Conservation (phyloP, 345 rosid species). For the Brassica nigra region DNA sequence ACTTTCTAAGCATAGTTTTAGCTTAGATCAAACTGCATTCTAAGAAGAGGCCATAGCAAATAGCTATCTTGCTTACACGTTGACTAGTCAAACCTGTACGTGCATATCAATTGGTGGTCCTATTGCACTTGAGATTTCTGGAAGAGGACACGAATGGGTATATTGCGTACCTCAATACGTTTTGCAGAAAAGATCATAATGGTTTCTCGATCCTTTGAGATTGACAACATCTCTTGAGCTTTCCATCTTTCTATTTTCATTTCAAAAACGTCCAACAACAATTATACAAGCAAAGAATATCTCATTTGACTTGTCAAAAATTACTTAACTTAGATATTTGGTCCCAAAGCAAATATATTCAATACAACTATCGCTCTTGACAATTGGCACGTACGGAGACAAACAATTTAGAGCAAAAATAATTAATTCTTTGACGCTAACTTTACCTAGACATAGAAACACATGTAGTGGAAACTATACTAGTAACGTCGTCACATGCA, state of each 20-base stretch:
- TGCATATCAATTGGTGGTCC: conserved; percentile 42
- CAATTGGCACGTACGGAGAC: background rate
- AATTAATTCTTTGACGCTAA: conserved; percentile 2
- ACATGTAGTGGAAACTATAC: conserved; percentile 15
- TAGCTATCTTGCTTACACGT: conserved; percentile 9
- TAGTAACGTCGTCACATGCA: conserved; percentile 24
- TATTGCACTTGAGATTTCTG: conserved; percentile 30
- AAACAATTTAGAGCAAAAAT: background rate
- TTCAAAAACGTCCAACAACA: conserved; percentile 17
- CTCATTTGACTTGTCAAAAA: conserved; percentile 34
- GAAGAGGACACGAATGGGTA: conserved; percentile 34
- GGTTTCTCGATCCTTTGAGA: conserved; percentile 23
- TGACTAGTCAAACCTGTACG: conserved; percentile 39
- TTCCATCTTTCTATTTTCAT: conserved; percentile 1
- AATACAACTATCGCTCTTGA: background rate
- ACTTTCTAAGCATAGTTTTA: background rate
- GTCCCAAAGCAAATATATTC: conserved; percentile 9
- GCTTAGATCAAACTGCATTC: conserved; percentile 2
- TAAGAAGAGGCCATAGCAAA: background rate
- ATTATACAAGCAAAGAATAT: conserved; percentile 15
- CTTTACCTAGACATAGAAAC: conserved; percentile 10
- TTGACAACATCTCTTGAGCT: conserved; percentile 7
- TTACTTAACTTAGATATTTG: conserved; percentile 4
- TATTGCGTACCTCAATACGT: conserved; percentile 26
- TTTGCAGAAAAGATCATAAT: conserved; percentile 2